Evolutionary conservation across 2,329 filamentous ascomycete genomes (phyloP).

Genomic region (Penicillium carneum): DNA sequence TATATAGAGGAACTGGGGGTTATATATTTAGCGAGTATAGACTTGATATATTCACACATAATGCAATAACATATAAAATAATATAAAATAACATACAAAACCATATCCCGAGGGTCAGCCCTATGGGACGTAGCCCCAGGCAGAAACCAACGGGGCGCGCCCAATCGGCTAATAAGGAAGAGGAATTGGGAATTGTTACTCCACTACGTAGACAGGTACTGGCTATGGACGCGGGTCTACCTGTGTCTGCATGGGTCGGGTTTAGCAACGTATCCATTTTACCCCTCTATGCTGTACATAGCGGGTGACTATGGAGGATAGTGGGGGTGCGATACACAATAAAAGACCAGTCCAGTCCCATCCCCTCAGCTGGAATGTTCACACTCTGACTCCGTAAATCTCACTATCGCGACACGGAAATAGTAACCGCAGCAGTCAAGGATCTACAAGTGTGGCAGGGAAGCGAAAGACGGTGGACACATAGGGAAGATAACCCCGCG

Average conservation of each 20-base stretch:
- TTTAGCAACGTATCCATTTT: background rate
- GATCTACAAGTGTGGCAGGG: background rate
- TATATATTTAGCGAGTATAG: background rate
- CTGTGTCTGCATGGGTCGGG: background rate
- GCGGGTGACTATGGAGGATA: background rate
- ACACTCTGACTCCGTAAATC: background rate
- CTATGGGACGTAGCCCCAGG: slow-evolving; percentile 19
- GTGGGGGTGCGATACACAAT: background rate
- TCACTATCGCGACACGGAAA: background rate
- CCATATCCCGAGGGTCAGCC: slow-evolving; percentile 9
- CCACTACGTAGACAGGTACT: background rate
- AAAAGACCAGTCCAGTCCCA: background rate
- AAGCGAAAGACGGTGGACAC: slow-evolving; percentile 3
- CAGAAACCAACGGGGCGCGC: slow-evolving; percentile 19
- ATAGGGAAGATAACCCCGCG: background rate
- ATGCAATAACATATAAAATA: background rate
- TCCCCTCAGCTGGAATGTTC: slow-evolving; percentile 6
- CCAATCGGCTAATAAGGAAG: background rate
- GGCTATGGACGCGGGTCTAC: background rate
- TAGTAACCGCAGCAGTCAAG: background rate
- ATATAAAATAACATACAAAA: background rate
- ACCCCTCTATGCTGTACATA: slow-evolving; percentile 3
- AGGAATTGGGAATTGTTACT: background rate
- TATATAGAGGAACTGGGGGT: background rate
- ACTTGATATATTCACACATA: background rate